Evolutionary conservation across 257 asterid genomes (phyloP).

Genomic region (Echites panduratus): DNA sequence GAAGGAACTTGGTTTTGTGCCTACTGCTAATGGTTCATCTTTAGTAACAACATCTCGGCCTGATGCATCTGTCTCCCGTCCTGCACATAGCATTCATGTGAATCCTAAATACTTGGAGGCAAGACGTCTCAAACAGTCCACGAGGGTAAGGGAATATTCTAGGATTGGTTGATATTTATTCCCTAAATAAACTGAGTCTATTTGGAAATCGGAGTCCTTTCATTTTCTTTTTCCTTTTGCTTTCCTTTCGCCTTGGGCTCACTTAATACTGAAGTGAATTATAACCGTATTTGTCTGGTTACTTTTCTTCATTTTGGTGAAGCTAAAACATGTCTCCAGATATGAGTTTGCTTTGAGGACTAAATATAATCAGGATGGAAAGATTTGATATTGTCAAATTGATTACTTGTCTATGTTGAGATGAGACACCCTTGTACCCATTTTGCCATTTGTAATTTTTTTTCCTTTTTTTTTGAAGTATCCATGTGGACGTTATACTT

Average conservation of each 20-base stretch:
- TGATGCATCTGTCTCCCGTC: constrained; percentile 67
- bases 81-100: constrained; percentile 77
- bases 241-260: not conserved
- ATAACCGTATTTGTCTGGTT: not conserved
- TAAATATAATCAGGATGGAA: not conserved
- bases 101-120: constrained; percentile 90
- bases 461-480: not conserved
- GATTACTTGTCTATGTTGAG: not conserved
- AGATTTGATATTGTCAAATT: not conserved
- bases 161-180: not conserved
- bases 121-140: constrained; percentile 55
- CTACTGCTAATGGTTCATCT: constrained; percentile 55
- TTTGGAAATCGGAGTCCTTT: too few species aligned
- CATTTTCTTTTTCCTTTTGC: too few species aligned
- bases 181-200: not conserved
- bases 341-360: not conserved
- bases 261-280: not conserved
- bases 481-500: not conserved
- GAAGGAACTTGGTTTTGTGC: constrained; percentile 75
- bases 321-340: not conserved
- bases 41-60: constrained; percentile 37
- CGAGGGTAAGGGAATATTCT: constrained; percentile 40
- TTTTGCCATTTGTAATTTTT: not conserved
- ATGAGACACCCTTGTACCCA: not conserved
- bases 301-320: not conserved